A percentile compares a stretch with the other conserved stretches of the same genome.
These are phyloP conservation scores for Suillus cothurnatus DNA, from an alignment of 768 basidiomycete genomes.

Conservation along the genomic window DNA sequence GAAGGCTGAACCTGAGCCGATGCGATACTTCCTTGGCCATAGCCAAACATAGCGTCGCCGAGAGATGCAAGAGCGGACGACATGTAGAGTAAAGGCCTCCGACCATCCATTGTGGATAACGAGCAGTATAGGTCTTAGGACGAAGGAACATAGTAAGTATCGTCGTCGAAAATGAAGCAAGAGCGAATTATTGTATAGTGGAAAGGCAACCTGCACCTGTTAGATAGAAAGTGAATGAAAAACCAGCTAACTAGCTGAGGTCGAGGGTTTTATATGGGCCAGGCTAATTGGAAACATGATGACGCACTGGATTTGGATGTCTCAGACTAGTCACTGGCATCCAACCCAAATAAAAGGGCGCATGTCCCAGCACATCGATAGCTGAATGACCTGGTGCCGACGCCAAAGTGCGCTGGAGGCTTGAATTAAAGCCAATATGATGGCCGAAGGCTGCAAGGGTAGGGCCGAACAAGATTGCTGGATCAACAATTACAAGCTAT, in stretches of 20 bases:
- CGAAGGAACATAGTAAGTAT: slow-evolving; percentile 32
- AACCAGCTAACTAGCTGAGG: neutral
- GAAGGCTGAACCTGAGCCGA: slow-evolving; percentile 54
- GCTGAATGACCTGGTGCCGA: neutral
- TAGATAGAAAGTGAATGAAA: slow-evolving; percentile 1
- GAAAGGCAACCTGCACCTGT: slow-evolving; percentile 4
- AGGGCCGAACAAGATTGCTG: neutral
- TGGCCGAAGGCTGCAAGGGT: too few relatives aligned
- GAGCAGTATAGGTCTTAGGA: slow-evolving; percentile 42
- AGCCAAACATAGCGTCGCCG: slow-evolving; percentile 60
- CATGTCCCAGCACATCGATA: neutral
- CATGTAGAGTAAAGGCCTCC: slow-evolving; percentile 48
- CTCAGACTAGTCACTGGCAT: neutral
- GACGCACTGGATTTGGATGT: neutral
- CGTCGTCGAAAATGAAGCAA: slow-evolving; percentile 17
- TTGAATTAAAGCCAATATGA: neutral
- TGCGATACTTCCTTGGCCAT: slow-evolving; percentile 55
- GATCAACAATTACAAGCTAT: too few relatives aligned
- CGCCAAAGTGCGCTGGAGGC: neutral
- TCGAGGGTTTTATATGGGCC: neutral
- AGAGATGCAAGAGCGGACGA: slow-evolving; percentile 56
- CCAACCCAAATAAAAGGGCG: neutral
- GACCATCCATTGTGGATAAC: slow-evolving; percentile 56
- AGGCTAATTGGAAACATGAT: slow-evolving; percentile 4
- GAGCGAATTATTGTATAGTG: slow-evolving; percentile 4